A percentile compares a stretch with the other conserved stretches of the same genome.
These are phyloP conservation scores for Chaetomium olivaceum DNA, from an alignment of 2,329 filamentous ascomycete species.

Conservation along the genomic window DNA sequence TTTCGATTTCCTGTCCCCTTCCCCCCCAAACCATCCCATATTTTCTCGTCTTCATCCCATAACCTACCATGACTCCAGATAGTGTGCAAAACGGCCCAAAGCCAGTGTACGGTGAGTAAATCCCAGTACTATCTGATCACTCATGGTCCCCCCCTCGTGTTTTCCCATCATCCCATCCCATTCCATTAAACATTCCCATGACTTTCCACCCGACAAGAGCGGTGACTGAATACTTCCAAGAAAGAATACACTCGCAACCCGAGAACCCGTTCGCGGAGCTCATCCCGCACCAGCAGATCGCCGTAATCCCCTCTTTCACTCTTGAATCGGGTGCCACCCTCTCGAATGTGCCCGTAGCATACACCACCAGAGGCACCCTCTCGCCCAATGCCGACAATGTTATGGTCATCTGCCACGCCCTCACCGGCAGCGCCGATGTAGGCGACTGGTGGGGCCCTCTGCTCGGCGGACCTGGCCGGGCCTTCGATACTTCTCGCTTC, in stretches of 20 bases:
- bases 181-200: constrained; percentile 8
- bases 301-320: constrained; percentile 82
- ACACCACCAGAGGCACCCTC: constrained; percentile 64
- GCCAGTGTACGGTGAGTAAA: constrained; percentile 34
- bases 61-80: constrained; percentile 24
- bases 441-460: constrained; percentile 87
- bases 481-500: constrained; percentile 80
- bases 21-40: neutral
- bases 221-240: constrained; percentile 66
- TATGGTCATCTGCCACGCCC: constrained; percentile 78
- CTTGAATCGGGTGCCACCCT: constrained; percentile 89
- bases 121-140: neutral
- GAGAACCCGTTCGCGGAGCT: constrained; percentile 89
- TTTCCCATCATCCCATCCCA: neutral
- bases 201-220: constrained; percentile 39
- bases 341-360: constrained; percentile 71
- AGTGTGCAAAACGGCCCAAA: constrained; percentile 22
- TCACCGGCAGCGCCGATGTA: constrained; percentile 83
- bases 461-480: constrained; percentile 73
- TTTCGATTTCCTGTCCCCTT: neutral
- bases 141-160: neutral
- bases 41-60: neutral
- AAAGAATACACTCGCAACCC: constrained; percentile 67
- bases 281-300: constrained; percentile 86
- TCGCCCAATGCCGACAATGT: constrained; percentile 62